Conservation (phyloP, 768 basidiomycete genomes). For the Kwoniella sp. region DNA sequence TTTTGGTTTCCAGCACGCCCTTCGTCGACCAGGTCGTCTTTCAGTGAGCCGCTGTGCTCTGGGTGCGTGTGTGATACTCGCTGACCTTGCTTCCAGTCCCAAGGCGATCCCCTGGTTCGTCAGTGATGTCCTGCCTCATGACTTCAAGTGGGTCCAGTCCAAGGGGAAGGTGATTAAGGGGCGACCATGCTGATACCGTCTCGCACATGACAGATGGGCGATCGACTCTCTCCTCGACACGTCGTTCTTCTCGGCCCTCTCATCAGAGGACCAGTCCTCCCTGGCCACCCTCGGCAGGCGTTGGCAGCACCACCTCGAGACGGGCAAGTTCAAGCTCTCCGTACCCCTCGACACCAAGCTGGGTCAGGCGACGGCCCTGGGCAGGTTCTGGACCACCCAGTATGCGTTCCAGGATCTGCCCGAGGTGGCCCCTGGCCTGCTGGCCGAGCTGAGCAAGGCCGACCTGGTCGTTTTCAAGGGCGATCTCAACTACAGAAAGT, state of each 20-base stretch:
- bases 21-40: slow-evolving; percentile 77
- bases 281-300: slow-evolving; percentile 63
- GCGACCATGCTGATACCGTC: not conserved
- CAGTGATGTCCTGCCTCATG: slow-evolving; percentile 82
- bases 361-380: slow-evolving; percentile 54
- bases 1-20: slow-evolving; percentile 82
- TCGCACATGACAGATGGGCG: slow-evolving; percentile 53
- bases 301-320: slow-evolving; percentile 67
- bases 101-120: slow-evolving; percentile 96
- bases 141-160: slow-evolving; percentile 57
- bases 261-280: slow-evolving; percentile 32
- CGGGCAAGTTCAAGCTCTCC: slow-evolving; percentile 68
- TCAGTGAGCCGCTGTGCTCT: slow-evolving; percentile 60
- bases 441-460: slow-evolving; percentile 33
- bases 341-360: slow-evolving; percentile 61
- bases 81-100: slow-evolving; percentile 57
- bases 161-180: not conserved
- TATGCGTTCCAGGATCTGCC: slow-evolving; percentile 48
- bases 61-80: too few species aligned
- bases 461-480: slow-evolving; percentile 49
- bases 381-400: slow-evolving; percentile 49
- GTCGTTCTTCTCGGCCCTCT: slow-evolving; percentile 57
- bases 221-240: slow-evolving; percentile 56
- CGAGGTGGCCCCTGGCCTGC: slow-evolving; percentile 55
- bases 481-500: slow-evolving; percentile 84